Evolutionary conservation across 192 early-diverging fungal genomes (phyloP).

Genomic region (Linnemannia schmuckeri): DNA sequence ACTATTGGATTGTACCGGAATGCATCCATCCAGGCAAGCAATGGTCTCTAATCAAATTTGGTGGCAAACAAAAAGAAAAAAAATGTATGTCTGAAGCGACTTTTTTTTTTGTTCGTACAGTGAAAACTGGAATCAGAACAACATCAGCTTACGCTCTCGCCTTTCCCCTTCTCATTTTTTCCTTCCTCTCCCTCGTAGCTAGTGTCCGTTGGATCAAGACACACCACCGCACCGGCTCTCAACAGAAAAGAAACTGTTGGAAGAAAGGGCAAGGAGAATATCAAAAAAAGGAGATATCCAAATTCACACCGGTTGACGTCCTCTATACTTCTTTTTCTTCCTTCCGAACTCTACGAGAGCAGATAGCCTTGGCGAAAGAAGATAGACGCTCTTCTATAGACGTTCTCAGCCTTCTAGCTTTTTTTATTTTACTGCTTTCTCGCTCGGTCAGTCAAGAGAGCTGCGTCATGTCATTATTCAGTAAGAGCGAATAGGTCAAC

Average conservation of each 20-base stretch:
- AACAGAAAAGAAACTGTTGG: neutral
- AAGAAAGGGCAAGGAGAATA: neutral
- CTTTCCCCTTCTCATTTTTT: neutral
- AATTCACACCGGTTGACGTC: neutral
- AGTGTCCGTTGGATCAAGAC: neutral
- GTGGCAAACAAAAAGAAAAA: no score
- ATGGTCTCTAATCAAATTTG: no score
- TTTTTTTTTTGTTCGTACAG: neutral
- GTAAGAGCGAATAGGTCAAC: neutral
- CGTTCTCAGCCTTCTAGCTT: neutral
- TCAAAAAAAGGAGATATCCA: neutral
- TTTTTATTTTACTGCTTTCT: neutral
- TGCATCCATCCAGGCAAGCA: no score
- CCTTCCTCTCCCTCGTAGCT: neutral
- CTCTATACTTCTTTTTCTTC: neutral
- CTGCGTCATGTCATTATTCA: neutral
- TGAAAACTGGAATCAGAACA: neutral
- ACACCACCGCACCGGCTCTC: neutral
- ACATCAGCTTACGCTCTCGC: neutral
- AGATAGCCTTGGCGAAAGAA: no score
- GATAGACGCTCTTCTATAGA: neutral
- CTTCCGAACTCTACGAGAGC: no score
- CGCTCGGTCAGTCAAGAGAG: neutral
- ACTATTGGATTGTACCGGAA: no score
- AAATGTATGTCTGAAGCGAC: neutral